Conservation (phyloP, 2,329 filamentous ascomycete species). For the Arthrobotrys sphaeroides region DNA sequence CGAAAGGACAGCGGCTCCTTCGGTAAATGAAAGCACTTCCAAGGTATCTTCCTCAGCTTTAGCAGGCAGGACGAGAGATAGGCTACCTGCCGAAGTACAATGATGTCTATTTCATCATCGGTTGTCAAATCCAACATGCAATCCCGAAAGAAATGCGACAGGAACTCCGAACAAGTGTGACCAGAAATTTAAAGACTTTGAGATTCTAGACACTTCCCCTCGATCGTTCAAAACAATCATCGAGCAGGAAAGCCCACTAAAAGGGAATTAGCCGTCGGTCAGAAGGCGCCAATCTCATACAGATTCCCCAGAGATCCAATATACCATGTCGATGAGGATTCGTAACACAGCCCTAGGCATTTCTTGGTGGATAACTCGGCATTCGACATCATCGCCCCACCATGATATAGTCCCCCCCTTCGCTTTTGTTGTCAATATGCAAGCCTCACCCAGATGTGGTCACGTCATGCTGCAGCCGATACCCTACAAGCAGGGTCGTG, state of each 20-base stretch:
- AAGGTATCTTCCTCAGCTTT: neutral
- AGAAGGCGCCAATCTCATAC: slow-evolving; percentile 8
- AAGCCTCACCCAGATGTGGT: slow-evolving; percentile 38
- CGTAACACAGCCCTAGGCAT: slow-evolving; percentile 35
- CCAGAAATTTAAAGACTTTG: neutral
- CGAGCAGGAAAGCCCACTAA: neutral
- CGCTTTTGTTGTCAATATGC: slow-evolving; percentile 37
- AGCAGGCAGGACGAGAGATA: neutral
- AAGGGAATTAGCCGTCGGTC: slow-evolving; percentile 11
- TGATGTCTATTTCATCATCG: slow-evolving; percentile 42
- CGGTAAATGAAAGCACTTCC: neutral
- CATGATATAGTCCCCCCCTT: slow-evolving; percentile 1
- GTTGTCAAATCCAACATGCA: neutral
- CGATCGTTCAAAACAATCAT: neutral
- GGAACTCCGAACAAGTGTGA: neutral
- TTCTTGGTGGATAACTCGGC: slow-evolving; percentile 23
- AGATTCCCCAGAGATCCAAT: neutral
- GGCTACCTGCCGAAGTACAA: slow-evolving; percentile 25
- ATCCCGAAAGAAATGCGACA: neutral
- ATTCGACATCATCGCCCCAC: slow-evolving; percentile 48
- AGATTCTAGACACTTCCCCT: neutral
- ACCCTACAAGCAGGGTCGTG: slow-evolving; percentile 10
- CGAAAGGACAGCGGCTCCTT: slow-evolving; percentile 2
- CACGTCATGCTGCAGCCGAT: slow-evolving; percentile 51
- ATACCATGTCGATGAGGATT: slow-evolving; percentile 7